phyloP scores from a whole-genome alignment of 2,329 filamentous ascomycete genomes.

The Hypoxylon sp. region DNA sequence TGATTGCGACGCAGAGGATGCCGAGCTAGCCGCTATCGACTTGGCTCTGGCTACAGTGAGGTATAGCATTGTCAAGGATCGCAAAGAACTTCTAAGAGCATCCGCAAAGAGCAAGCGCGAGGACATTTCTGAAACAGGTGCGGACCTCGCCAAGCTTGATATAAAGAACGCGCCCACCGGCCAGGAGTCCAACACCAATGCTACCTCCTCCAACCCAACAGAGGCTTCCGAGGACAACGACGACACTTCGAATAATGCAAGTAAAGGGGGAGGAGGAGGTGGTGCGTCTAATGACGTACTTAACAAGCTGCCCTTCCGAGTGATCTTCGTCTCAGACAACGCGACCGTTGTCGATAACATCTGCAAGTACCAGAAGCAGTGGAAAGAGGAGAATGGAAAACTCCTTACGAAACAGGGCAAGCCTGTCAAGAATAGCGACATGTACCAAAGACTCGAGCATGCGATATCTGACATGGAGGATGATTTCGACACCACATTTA shows the following conservation, averaged over 20 bases:
- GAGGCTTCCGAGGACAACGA: slow-evolving; percentile 1
- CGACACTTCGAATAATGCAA: not conserved
- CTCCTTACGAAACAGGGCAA: slow-evolving; percentile 12
- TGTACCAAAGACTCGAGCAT: slow-evolving; percentile 3
- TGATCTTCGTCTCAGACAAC: slow-evolving; percentile 27
- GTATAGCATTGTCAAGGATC: not conserved
- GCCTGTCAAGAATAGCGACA: slow-evolving; percentile 8
- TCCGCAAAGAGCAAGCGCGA: not conserved
- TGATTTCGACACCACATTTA: not conserved
- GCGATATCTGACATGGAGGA: not conserved
- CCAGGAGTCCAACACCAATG: not conserved
- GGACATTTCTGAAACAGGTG: not conserved
- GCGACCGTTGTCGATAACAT: slow-evolving; percentile 24
- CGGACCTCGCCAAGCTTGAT: not conserved
- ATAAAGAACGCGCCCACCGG: not conserved
- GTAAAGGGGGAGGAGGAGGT: not conserved
- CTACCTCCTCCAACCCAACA: not conserved
- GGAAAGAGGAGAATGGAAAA: slow-evolving; percentile 12
- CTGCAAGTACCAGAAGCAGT: slow-evolving; percentile 22
- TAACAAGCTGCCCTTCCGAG: slow-evolving; percentile 16
- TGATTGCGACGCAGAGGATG: slow-evolving; percentile 1
- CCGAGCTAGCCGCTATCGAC: not conserved
- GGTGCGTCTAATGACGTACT: slow-evolving; percentile 2
- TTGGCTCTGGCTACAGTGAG: not conserved
- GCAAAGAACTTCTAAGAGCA: not conserved